Percentiles rank a stretch among this genome's conserved stretches.
These are phyloP conservation scores for Nitzschia palea DNA, from an alignment of 108 stramenopile species.

Conservation along the genomic window DNA sequence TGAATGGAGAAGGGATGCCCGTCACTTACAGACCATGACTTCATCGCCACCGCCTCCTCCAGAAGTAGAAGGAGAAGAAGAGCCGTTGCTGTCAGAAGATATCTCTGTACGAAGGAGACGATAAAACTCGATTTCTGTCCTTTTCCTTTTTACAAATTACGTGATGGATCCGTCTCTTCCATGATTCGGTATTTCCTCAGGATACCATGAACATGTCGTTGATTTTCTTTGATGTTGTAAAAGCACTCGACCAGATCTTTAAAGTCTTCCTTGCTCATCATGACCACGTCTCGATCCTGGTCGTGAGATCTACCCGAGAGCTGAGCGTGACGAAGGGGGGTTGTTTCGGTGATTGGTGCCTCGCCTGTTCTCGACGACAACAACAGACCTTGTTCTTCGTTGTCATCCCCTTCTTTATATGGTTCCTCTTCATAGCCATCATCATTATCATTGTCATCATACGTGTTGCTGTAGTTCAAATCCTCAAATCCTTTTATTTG, in stretches of 20 bases:
- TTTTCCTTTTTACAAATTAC: no score
- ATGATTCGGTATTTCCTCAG: slow-evolving; percentile 19
- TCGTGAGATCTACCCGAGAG: not conserved
- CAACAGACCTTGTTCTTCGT: not conserved
- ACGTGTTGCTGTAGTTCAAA: slow-evolving; percentile 9
- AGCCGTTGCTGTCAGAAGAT: not conserved
- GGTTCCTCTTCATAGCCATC: not conserved
- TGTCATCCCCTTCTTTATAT: not conserved
- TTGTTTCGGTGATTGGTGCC: not conserved
- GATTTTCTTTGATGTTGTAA: slow-evolving; percentile 25
- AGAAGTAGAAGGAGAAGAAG: not conserved
- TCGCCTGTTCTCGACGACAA: not conserved
- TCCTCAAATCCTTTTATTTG: slow-evolving; percentile 20
- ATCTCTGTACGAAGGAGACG: not conserved
- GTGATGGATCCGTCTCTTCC: no score
- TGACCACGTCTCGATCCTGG: not conserved
- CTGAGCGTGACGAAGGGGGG: not conserved
- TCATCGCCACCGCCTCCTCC: not conserved
- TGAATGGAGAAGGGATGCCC: not conserved
- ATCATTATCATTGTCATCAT: slow-evolving; percentile 13
- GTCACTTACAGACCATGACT: not conserved
- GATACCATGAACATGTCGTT: slow-evolving; percentile 10
- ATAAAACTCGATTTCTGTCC: no score
- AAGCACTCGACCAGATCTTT: slow-evolving; percentile 19
- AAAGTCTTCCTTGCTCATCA: slow-evolving; percentile 30